Conservation (phyloP, 805 yeast species). For the Suhomyces sp. region DNA sequence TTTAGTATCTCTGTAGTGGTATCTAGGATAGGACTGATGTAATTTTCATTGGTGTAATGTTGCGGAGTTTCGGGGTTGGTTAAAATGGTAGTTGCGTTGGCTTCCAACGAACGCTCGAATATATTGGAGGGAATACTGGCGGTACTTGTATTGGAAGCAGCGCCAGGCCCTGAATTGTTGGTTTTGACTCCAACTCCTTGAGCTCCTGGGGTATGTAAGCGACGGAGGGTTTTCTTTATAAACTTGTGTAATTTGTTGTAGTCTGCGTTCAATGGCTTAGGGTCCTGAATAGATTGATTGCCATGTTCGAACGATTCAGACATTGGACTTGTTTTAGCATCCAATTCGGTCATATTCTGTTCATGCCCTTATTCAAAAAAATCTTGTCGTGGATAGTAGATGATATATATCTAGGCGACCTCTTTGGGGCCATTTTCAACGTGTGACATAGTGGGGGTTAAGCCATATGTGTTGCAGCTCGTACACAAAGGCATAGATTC, state of each 20-base stretch:
- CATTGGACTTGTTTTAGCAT: too few species aligned
- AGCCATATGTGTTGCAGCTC: too few species aligned
- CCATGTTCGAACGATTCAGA: too few species aligned
- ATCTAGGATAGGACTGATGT: constrained; percentile 30
- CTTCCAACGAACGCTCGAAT: constrained; percentile 13
- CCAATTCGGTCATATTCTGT: too few species aligned
- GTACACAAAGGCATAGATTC: too few species aligned
- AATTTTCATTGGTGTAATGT: constrained; percentile 30
- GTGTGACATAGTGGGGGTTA: constrained; percentile 3
- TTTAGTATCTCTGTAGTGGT: constrained; percentile 29
- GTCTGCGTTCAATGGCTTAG: too few species aligned
- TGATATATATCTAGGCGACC: too few species aligned
- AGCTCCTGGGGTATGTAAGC: constrained; percentile 6
- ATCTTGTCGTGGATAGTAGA: too few species aligned
- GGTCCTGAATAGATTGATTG: too few species aligned
- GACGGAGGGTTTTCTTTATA: constrained; percentile 12
- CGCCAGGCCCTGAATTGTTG: not conserved
- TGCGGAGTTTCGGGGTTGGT: constrained; percentile 18
- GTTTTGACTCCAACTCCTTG: too few species aligned
- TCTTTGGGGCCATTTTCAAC: not conserved
- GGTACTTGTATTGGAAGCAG: not conserved
- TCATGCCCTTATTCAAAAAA: too few species aligned
- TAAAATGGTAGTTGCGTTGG: constrained; percentile 8
- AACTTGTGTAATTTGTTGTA: constrained; percentile 10
- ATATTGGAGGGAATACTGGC: constrained; percentile 7